A percentile compares a stretch with the other conserved stretches of the same genome.
phyloP scores from a whole-genome alignment of 75 land plant species.

The Selaginella moellendorffii region DNA sequence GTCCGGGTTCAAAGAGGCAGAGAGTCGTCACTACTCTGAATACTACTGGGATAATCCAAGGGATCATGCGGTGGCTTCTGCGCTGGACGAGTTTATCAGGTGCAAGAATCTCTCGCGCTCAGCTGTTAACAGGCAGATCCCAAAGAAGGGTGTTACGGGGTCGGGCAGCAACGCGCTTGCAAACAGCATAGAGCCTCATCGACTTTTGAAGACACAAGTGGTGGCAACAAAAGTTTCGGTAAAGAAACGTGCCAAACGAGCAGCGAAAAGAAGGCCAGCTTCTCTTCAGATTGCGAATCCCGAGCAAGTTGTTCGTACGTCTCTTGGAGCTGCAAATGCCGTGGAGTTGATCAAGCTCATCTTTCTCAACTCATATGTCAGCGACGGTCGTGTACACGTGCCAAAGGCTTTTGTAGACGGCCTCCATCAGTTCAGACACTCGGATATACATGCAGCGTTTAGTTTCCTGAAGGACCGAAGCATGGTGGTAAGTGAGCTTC shows the following conservation, averaged over 20 bases:
- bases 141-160: neutral
- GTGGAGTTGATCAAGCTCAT: conserved; percentile 83
- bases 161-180: neutral
- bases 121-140: neutral
- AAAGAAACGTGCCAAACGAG: neutral
- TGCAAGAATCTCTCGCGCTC: conserved; percentile 35
- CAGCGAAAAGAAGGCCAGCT: conserved; percentile 17
- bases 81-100: conserved; percentile 55
- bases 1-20: neutral
- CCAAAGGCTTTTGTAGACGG: conserved; percentile 50
- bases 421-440: conserved; percentile 47
- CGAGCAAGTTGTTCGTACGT: conserved; percentile 31
- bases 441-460: conserved; percentile 75
- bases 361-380: conserved; percentile 42
- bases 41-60: conserved; percentile 72
- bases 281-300: conserved; percentile 17
- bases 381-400: conserved; percentile 28
- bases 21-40: neutral
- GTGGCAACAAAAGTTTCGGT: neutral
- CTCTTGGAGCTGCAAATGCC: conserved; percentile 78
- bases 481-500: conserved; percentile 44
- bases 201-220: neutral
- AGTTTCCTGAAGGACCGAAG: conserved; percentile 57
- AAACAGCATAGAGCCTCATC: neutral
- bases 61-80: conserved; percentile 36